These are phyloP conservation scores for Telopea speciosissima DNA, from an alignment of 177 flowering plant genomes.

Conservation along the genomic window DNA sequence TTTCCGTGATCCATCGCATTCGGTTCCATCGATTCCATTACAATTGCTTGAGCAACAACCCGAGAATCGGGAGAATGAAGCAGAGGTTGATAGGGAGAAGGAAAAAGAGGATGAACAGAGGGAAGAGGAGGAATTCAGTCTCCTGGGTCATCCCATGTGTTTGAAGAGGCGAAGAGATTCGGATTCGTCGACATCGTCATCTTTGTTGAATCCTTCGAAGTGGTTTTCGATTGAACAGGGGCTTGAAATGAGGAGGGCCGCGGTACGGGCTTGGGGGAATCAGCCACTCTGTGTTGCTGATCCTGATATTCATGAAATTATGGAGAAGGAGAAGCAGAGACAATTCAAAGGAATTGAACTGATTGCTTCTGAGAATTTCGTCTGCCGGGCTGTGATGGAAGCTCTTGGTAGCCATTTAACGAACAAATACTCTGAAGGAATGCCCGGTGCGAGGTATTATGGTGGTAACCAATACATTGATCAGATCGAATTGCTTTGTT, in stretches of 20 bases:
- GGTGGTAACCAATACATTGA: conserved; percentile 82
- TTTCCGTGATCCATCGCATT: conserved; percentile 18
- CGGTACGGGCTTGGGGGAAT: conserved; percentile 47
- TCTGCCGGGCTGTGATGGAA: conserved; percentile 75
- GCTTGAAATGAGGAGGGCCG: conserved; percentile 31
- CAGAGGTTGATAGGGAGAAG: conserved; percentile 6
- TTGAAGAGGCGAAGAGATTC: conserved; percentile 37
- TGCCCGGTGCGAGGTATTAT: conserved; percentile 80
- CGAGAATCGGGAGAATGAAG: conserved; percentile 13
- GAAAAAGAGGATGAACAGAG: not conserved
- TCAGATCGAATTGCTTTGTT: conserved; percentile 64
- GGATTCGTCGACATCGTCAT: conserved; percentile 15
- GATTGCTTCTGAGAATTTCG: conserved; percentile 87
- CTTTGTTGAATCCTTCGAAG: conserved; percentile 17
- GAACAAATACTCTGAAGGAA: conserved; percentile 84
- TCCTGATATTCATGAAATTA: conserved; percentile 66
- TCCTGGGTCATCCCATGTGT: conserved; percentile 48
- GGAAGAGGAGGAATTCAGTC: conserved; percentile 26
- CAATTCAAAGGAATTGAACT: conserved; percentile 70
- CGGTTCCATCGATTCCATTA: conserved; percentile 29
- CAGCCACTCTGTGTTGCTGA: conserved; percentile 59
- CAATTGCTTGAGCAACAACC: conserved; percentile 38
- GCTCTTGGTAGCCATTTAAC: conserved; percentile 81
- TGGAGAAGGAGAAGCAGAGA: conserved; percentile 72
- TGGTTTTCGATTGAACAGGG: conserved; percentile 18